phyloP scores from a whole-genome alignment of 257 asterid species.

The Nicotiana paniculata region DNA sequence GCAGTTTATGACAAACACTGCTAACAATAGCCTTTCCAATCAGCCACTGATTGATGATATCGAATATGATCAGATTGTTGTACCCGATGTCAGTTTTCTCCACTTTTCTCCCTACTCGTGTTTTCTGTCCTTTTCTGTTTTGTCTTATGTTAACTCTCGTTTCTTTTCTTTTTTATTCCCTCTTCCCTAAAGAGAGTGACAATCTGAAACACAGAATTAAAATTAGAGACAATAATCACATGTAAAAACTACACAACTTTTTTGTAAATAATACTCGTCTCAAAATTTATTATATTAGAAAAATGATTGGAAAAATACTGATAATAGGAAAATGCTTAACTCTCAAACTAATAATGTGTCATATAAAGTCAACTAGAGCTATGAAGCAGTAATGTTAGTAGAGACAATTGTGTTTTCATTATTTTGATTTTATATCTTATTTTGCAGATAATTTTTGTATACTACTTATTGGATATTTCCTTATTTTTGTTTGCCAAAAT shows the following conservation, averaged over 20 bases:
- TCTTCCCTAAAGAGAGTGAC: background rate
- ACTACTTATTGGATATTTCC: background rate
- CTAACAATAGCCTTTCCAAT: slow-evolving; percentile 40
- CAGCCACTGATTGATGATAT: slow-evolving; percentile 64
- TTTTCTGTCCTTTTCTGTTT: background rate
- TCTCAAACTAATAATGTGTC: background rate
- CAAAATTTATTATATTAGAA: too few relatives aligned
- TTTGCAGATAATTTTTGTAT: background rate
- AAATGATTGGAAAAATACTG: too few relatives aligned
- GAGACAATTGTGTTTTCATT: background rate
- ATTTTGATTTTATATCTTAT: background rate
- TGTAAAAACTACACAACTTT: too few relatives aligned
- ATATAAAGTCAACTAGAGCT: background rate
- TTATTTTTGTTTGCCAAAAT: background rate
- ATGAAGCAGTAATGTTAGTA: background rate
- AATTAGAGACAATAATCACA: too few relatives aligned
- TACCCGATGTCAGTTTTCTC: slow-evolving; percentile 57
- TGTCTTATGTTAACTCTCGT: background rate
- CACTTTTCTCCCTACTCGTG: background rate
- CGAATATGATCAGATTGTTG: slow-evolving; percentile 82
- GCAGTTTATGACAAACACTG: slow-evolving; percentile 66
- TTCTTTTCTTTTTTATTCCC: background rate
- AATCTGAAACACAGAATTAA: too few relatives aligned
- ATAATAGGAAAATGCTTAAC: background rate
- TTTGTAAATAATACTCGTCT: too few relatives aligned